Conservation (phyloP, 352 stramenopile species). For the Phytophthora agathidicida region DNA sequence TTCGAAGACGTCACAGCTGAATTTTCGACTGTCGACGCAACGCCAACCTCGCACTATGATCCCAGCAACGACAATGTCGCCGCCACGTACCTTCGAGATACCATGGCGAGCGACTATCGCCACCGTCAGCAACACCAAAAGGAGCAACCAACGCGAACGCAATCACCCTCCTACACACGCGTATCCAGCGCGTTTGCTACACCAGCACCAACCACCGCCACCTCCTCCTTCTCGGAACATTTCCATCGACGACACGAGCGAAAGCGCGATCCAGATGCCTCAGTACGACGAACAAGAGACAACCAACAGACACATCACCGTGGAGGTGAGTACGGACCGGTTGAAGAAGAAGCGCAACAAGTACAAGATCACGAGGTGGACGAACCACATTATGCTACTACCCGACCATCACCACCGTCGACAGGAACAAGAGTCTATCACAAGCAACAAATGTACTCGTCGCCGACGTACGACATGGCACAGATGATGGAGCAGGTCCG, state of each 20-base stretch:
- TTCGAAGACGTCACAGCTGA: constrained; percentile 53
- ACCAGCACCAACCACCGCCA: background rate
- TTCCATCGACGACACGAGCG: constrained; percentile 60
- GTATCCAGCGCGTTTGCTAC: constrained; percentile 27
- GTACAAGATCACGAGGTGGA: constrained; percentile 23
- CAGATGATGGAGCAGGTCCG: constrained; percentile 89
- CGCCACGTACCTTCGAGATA: constrained; percentile 41
- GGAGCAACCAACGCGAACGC: background rate
- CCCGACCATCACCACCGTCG: background rate
- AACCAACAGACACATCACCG: constrained; percentile 35
- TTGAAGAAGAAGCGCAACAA: constrained; percentile 26
- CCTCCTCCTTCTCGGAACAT: constrained; percentile 47
- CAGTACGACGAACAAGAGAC: constrained; percentile 27
- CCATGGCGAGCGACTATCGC: constrained; percentile 34
- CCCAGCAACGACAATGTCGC: constrained; percentile 35
- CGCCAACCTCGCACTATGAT: background rate
- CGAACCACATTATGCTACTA: background rate
- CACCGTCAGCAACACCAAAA: constrained; percentile 10
- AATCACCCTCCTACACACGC: constrained; percentile 26
- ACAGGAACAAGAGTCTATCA: constrained; percentile 15
- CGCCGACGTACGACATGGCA: constrained; percentile 77
- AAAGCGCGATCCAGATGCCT: constrained; percentile 27
- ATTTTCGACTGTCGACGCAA: constrained; percentile 9
- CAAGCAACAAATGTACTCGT: constrained; percentile 62
- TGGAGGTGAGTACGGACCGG: constrained; percentile 18